Conservation (phyloP, 495 filamentous ascomycete species). For the Neurospora intermedia region DNA sequence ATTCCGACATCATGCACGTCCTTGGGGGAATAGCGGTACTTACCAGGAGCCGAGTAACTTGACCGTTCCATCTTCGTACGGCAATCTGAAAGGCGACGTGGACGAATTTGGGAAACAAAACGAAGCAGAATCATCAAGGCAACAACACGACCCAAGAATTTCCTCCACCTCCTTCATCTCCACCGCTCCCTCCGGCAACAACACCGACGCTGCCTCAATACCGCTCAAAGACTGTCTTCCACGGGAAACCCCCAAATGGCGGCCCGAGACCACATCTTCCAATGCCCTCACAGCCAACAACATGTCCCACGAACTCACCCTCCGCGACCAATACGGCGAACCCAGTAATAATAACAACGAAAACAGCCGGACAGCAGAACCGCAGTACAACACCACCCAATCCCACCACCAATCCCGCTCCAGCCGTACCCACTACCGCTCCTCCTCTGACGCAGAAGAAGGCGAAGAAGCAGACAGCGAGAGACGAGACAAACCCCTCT, state of each 20-base stretch:
- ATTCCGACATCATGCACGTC: constrained; percentile 8
- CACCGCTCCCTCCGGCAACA: background rate
- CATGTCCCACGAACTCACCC: background rate
- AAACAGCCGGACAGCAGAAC: background rate
- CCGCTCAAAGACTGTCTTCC: background rate
- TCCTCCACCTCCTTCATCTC: background rate
- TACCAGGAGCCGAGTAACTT: background rate
- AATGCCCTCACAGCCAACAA: background rate
- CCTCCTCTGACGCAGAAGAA: background rate
- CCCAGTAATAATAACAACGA: too few species aligned
- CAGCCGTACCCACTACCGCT: background rate
- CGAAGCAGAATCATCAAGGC: background rate
- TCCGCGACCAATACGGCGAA: background rate
- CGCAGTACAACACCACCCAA: background rate
- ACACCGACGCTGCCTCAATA: background rate
- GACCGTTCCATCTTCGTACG: background rate
- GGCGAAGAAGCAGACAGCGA: too few species aligned
- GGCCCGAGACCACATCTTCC: background rate
- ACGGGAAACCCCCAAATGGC: background rate
- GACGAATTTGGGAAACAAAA: background rate
- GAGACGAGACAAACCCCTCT: background rate
- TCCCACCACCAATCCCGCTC: background rate
- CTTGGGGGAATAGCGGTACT: constrained; percentile 11
- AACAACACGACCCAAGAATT: background rate
- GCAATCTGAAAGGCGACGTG: background rate